Conservation (phyloP, 2,329 filamentous ascomycete species). For the Phaeophleospora eucalypticola region DNA sequence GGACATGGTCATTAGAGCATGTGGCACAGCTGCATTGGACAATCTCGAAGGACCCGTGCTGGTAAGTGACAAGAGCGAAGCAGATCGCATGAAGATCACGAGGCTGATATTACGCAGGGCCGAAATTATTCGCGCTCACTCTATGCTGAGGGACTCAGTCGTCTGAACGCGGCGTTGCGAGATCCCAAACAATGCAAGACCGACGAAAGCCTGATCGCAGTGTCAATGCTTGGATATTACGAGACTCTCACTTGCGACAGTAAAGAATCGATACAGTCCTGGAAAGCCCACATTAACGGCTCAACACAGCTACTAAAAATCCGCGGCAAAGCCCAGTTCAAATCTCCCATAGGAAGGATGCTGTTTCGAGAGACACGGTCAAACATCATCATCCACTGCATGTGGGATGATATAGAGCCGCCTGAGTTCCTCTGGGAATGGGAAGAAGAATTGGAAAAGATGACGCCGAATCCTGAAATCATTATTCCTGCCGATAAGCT, state of each 20-base stretch:
- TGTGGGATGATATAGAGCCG: conserved; percentile 30
- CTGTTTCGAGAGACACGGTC: conserved; percentile 30
- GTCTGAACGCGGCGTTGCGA: conserved; percentile 32
- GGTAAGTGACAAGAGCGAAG: neutral
- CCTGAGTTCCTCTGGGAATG: conserved; percentile 29
- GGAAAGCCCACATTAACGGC: conserved; percentile 38
- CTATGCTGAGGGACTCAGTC: conserved; percentile 30
- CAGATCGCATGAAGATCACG: neutral
- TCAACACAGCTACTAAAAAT: conserved; percentile 34
- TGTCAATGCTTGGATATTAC: conserved; percentile 36
- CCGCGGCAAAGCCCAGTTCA: conserved; percentile 31
- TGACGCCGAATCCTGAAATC: conserved; percentile 7
- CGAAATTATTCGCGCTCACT: conserved; percentile 23
- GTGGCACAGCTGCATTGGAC: conserved; percentile 30
- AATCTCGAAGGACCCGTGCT: conserved; percentile 23
- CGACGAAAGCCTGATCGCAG: conserved; percentile 34
- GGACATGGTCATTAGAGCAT: conserved; percentile 28
- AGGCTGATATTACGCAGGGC: conserved; percentile 10
- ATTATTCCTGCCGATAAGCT: conserved; percentile 24
- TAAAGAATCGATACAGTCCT: conserved; percentile 31
- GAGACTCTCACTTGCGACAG: conserved; percentile 34
- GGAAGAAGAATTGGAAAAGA: conserved; percentile 23
- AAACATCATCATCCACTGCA: conserved; percentile 26
- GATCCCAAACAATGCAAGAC: conserved; percentile 28
- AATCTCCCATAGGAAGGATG: conserved; percentile 20